Evolutionary conservation across 208 protist species (phyloP), one percentile per base, ranked within the genome.

Genomic region (Herpetomonas tarakana): DNA sequence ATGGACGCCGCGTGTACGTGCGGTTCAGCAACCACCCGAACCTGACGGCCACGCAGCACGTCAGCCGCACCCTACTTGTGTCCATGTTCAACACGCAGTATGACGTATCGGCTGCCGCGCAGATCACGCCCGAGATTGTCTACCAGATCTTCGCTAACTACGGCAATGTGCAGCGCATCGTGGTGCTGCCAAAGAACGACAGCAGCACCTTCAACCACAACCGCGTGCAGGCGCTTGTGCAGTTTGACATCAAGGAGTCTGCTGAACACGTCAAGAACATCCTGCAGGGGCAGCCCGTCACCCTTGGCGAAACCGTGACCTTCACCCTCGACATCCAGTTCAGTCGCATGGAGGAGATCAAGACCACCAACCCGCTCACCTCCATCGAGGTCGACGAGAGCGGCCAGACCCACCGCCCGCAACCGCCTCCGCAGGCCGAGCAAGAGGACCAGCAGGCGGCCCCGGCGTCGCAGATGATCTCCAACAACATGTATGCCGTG

Each of bases 51-150:
- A 93, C 85, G 24, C 88, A 92, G 62, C 85, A 96, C 58, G 76
- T 78, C 22, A 92, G 83, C 69, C 83, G 85, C 31, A 97, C 86
- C 11, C 64, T 97, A 46, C 74, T 97, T 12, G 91, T 94, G 26
- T 95, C 86, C 7, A 97, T 97, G 91, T 94, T 93, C 71, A 97
- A 93, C 78, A 93, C 88, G 22, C 82, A 92, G 73, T 96, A 96
- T 62, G 91, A 97, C 61, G 83, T 94, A 2, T 90, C 86, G 16
- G 75, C 77, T 7, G 78, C 86, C 2, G 78, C 81, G 25, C 83
- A 91, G 61, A 92, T 94, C 49, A 95, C 86, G 1, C 88, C 91
- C 12, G 81, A 88, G 63, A 89, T 97, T 69, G 88, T 97, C 55
- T 91, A 94, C 62, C 85, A 91, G 60, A 95, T 97, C 51, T 97